phyloP scores from a whole-genome alignment of 2,329 filamentous ascomycete genomes.

The Colletotrichum scovillei region DNA sequence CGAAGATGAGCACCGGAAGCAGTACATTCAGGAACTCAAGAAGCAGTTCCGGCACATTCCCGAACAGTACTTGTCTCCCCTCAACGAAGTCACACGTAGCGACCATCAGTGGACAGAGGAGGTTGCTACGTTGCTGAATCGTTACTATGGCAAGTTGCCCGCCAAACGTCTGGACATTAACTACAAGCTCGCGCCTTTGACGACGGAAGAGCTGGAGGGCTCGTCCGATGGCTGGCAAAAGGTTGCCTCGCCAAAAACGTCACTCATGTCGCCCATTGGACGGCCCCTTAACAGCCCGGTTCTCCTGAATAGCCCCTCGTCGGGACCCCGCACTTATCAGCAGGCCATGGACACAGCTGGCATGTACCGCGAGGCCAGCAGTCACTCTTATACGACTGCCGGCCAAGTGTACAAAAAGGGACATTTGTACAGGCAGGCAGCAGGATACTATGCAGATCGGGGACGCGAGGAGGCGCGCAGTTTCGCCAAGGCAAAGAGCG shows the following conservation, averaged over 20 bases:
- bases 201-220: conserved; percentile 45
- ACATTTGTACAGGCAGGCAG: conserved; percentile 79
- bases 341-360: conserved; percentile 40
- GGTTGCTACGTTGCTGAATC: conserved; percentile 54
- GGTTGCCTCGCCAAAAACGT: conserved; percentile 7
- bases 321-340: conserved; percentile 18
- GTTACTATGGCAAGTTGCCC: conserved; percentile 54
- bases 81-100: conserved; percentile 51
- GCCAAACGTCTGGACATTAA: conserved; percentile 49
- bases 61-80: conserved; percentile 52
- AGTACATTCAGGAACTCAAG: conserved; percentile 46
- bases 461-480: conserved; percentile 72
- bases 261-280: conserved; percentile 10
- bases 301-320: background rate
- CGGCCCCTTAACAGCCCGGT: conserved; percentile 23
- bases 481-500: conserved; percentile 69
- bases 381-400: conserved; percentile 50
- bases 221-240: conserved; percentile 29
- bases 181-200: conserved; percentile 52
- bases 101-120: conserved; percentile 48
- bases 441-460: conserved; percentile 79
- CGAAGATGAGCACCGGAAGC: conserved; percentile 45
- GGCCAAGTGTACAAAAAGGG: conserved; percentile 57
- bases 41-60: conserved; percentile 56
- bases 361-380: conserved; percentile 42